Evolutionary conservation across 371 early-diverging fungal genomes (phyloP).

Genomic region (Mucor mucedo): DNA sequence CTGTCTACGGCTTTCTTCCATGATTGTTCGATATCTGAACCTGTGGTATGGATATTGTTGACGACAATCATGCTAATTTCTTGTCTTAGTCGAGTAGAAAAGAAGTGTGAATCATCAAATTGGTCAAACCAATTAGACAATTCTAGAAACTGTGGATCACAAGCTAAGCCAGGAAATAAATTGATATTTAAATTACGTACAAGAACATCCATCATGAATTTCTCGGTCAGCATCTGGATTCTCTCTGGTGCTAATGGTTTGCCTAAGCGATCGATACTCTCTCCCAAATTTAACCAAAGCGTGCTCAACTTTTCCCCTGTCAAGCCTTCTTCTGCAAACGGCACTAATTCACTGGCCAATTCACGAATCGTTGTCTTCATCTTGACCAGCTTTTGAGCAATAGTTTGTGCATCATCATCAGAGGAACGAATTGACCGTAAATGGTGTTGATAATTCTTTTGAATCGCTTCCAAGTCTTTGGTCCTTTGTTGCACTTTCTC

Average conservation of each 20-base stretch:
- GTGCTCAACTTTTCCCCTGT: constrained; percentile 36
- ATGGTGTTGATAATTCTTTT: constrained; percentile 39
- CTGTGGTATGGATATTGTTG: constrained; percentile 2
- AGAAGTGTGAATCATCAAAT: constrained; percentile 18
- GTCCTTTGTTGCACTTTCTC: constrained; percentile 31
- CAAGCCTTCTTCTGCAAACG: constrained; percentile 27
- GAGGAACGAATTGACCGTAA: constrained; percentile 43
- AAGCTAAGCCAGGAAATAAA: constrained; percentile 35
- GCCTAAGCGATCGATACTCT: constrained; percentile 37
- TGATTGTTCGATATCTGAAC: constrained; percentile 13
- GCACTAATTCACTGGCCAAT: constrained; percentile 32
- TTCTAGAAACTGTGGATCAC: constrained; percentile 21
- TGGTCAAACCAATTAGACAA: constrained; percentile 34
- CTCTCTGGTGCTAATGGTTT: constrained; percentile 29
- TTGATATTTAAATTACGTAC: constrained; percentile 48
- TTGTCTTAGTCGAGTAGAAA: constrained; percentile 44
- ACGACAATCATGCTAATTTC: constrained; percentile 36
- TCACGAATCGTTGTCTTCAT: constrained; percentile 31
- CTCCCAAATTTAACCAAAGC: constrained; percentile 50
- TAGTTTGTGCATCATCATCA: constrained; percentile 38
- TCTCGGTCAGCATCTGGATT: constrained; percentile 48
- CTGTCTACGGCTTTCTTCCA: constrained; percentile 23
- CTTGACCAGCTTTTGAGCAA: constrained; percentile 23
- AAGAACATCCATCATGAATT: constrained; percentile 57
- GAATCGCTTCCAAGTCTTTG: constrained; percentile 25